Evolutionary conservation across 2,329 filamentous ascomycete genomes (phyloP), one percentile per base, ranked within the genome.

Genomic region (Mariannaea elegans): DNA sequence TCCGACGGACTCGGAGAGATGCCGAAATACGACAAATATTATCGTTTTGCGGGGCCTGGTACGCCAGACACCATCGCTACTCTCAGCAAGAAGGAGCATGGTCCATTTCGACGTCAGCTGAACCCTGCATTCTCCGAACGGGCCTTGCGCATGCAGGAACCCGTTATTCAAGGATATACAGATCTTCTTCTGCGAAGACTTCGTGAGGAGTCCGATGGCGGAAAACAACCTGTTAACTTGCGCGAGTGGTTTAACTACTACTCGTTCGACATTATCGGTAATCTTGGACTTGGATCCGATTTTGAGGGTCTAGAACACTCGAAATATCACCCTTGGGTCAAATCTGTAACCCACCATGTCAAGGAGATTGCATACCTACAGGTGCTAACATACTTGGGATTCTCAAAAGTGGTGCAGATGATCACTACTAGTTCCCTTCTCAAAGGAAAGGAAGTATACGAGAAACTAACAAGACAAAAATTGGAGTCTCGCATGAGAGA

Each of bases 231-330:
- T 7, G 46, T 71, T 29, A 60, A 73, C 32, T 34, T 75, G 16
- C 56, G 63, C 0, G 59, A 61, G 7, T 74, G 65, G 72, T 72
- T 68, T 59, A 69, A 68, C 31, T 70, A 64, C 19, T 58, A 67
- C 0, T 74, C 73, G 0, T 75, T 75, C 7, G 73, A 75, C 21
- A 52, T 66, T 0, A 61, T 74, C 23, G 55, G 60, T 0, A 69
- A 73, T 32, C 56, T 74, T 0, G 66, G 62, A 21, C 71, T 74
- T 9, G 71, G 72, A 0, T 66, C 67, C 1, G 55, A 64, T 0
- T 72, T 73, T 2, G 62, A 64, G 0, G 65, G 70, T 0, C 63
- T 75, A 0, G 61, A 71, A 16, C 19, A 61, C 3, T 64, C 64
- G 0, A 58, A 63, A 2, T 70, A 70, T 38, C 68, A 72, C 13